A percentile compares a stretch with the other conserved stretches of the same genome.
phyloP scores from a whole-genome alignment of 179 eudicot species.

The Beta lomatogona region DNA sequence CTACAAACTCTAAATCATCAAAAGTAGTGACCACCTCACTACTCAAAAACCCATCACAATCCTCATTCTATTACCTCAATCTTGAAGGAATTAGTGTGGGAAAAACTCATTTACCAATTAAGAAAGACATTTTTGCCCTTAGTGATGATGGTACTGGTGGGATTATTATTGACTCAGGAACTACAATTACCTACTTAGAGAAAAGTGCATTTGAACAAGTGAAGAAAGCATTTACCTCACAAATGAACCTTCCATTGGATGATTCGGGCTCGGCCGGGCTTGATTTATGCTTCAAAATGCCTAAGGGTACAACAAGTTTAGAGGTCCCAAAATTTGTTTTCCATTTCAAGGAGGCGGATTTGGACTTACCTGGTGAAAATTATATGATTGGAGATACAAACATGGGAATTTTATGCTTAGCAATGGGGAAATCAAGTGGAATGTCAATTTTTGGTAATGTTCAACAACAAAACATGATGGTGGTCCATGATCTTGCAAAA shows the following conservation, averaged over 20 bases:
- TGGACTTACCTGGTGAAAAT: slow-evolving; percentile 73
- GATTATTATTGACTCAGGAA: slow-evolving; percentile 86
- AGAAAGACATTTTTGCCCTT: slow-evolving; percentile 55
- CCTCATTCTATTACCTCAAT: slow-evolving; percentile 76
- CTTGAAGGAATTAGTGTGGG: slow-evolving; percentile 88
- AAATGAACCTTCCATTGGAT: slow-evolving; percentile 54
- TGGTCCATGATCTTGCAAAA: slow-evolving; percentile 70
- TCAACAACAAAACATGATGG: slow-evolving; percentile 81
- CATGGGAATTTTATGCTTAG: slow-evolving; percentile 66
- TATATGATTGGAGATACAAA: slow-evolving; percentile 64
- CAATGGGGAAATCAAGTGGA: slow-evolving; percentile 78
- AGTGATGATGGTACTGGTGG: slow-evolving; percentile 78
- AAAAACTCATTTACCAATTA: slow-evolving; percentile 45
- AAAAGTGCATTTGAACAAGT: slow-evolving; percentile 52
- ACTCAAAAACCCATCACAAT: slow-evolving; percentile 56
- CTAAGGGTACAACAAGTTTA: slow-evolving; percentile 40
- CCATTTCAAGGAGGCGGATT: slow-evolving; percentile 63
- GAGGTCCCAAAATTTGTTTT: slow-evolving; percentile 67
- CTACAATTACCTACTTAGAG: slow-evolving; percentile 77
- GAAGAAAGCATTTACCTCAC: slow-evolving; percentile 56
- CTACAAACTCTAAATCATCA: slow-evolving; percentile 16
- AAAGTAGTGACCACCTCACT: slow-evolving; percentile 56
- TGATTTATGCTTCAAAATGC: slow-evolving; percentile 71
- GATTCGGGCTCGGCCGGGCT: slow-evolving; percentile 56
- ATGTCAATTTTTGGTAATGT: slow-evolving; percentile 89